phyloP scores from a whole-genome alignment of 352 stramenopile species.

The Globisporangium splendens region DNA sequence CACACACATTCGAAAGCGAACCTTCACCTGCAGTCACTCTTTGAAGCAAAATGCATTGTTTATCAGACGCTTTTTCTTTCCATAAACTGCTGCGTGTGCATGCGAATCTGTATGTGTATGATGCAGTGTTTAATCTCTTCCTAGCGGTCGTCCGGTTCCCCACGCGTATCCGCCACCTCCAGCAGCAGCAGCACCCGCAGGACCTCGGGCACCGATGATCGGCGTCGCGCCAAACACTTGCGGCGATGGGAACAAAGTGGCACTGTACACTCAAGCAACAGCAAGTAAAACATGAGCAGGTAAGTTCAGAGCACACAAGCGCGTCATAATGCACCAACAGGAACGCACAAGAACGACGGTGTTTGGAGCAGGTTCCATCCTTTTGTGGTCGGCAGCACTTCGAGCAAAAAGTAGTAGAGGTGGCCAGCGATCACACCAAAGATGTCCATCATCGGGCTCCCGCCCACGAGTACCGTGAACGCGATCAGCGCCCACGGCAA shows the following conservation, averaged over 20 bases:
- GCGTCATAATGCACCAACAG: conserved; percentile 17
- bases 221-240: conserved; percentile 40
- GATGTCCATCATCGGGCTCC: conserved; percentile 85
- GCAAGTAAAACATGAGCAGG: not conserved
- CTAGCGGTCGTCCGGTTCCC: conserved; percentile 59
- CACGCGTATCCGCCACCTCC: conserved; percentile 61
- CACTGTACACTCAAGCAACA: conserved; percentile 15
- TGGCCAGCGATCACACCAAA: conserved; percentile 84
- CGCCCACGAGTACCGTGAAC: conserved; percentile 85
- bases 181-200: not conserved
- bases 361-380: conserved; percentile 83
- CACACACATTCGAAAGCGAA: too few relatives aligned
- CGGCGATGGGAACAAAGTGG: conserved; percentile 63
- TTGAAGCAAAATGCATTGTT: too few relatives aligned
- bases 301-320: too few relatives aligned
- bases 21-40: too few relatives aligned
- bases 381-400: conserved; percentile 84
- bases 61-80: too few relatives aligned
- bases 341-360: conserved; percentile 73
- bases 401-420: conserved; percentile 89
- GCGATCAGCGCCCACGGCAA: conserved; percentile 87
- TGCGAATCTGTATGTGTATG: too few relatives aligned
- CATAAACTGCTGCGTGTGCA: too few relatives aligned
- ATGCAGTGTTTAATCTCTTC: conserved; percentile 12
- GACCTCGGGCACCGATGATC: conserved; percentile 53